phyloP scores from a whole-genome alignment of 495 filamentous ascomycete species.

The Podospora tetraspora region DNA sequence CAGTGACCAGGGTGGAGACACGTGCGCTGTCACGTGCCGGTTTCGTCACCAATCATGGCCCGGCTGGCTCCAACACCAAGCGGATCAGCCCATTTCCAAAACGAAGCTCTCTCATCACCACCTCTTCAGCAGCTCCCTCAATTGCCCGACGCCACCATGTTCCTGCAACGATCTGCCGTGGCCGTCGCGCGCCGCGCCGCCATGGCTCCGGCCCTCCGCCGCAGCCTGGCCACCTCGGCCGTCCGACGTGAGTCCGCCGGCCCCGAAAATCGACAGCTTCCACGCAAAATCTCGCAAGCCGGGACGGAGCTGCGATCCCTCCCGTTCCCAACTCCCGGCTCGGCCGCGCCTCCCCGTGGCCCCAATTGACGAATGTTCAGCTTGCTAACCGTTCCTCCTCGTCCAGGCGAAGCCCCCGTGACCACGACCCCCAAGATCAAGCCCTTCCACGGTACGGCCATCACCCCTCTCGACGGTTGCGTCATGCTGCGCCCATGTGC shows the following conservation, averaged over 20 bases:
- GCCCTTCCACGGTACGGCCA: slow-evolving; percentile 30
- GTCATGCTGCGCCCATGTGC: slow-evolving; percentile 5
- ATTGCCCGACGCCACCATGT: slow-evolving; percentile 54
- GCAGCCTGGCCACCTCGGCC: slow-evolving; percentile 53
- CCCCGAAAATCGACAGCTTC: slow-evolving; percentile 9
- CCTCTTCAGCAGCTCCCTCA: slow-evolving; percentile 15
- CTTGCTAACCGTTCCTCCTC: slow-evolving; percentile 6
- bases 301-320: slow-evolving; percentile 5
- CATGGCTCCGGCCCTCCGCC: slow-evolving; percentile 52
- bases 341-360: not conserved
- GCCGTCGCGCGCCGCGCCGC: slow-evolving; percentile 66
- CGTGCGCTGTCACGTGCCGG: slow-evolving; percentile 23
- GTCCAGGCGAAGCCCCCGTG: slow-evolving; percentile 20
- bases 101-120: slow-evolving; percentile 16
- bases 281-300: slow-evolving; percentile 22
- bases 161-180: slow-evolving; percentile 74
- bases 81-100: slow-evolving; percentile 30
- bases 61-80: slow-evolving; percentile 6
- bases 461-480: slow-evolving; percentile 1
- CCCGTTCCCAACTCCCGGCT: not conserved
- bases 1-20: not conserved
- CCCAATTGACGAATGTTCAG: slow-evolving; percentile 9
- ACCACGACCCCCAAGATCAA: slow-evolving; percentile 29
- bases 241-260: slow-evolving; percentile 51
- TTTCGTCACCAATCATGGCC: slow-evolving; percentile 8